These are phyloP conservation scores for Candida taoyuanica DNA, from an alignment of 805 yeast species.

Conservation along the genomic window DNA sequence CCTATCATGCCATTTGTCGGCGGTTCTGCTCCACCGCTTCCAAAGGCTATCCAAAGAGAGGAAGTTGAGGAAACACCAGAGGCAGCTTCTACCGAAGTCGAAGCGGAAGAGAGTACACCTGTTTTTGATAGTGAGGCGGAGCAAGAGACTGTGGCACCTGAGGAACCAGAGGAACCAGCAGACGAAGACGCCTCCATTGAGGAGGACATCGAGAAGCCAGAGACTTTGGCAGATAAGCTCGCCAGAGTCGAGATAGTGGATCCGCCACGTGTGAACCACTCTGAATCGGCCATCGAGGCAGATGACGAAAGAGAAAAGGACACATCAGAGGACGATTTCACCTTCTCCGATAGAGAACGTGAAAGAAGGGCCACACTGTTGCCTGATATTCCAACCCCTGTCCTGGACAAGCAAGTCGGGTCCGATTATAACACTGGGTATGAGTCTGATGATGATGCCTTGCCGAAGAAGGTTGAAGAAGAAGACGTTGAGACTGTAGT, in stretches of 20 bases:
- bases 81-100: slow-evolving; percentile 12
- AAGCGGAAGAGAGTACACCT: neutral
- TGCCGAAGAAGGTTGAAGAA: slow-evolving; percentile 20
- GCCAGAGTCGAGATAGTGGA: slow-evolving; percentile 14
- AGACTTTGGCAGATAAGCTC: slow-evolving; percentile 16
- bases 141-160: neutral
- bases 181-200: neutral
- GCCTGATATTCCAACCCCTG: slow-evolving; percentile 9
- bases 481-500: slow-evolving; percentile 11
- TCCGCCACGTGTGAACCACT: slow-evolving; percentile 6
- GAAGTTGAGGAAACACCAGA: slow-evolving; percentile 12
- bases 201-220: slow-evolving; percentile 6
- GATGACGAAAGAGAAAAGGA: slow-evolving; percentile 29
- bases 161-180: no score
- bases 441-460: slow-evolving; percentile 60
- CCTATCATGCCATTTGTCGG: slow-evolving; percentile 51
- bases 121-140: neutral
- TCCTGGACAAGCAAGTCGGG: slow-evolving; percentile 14
- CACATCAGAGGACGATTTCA: slow-evolving; percentile 24
- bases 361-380: slow-evolving; percentile 16
- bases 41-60: slow-evolving; percentile 18
- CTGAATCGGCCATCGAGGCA: slow-evolving; percentile 28
- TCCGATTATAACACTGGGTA: slow-evolving; percentile 50
- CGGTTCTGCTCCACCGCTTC: slow-evolving; percentile 25
- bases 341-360: slow-evolving; percentile 19